Conservation (phyloP, 257 asterid species). For the Gynochthodes officinalis region DNA sequence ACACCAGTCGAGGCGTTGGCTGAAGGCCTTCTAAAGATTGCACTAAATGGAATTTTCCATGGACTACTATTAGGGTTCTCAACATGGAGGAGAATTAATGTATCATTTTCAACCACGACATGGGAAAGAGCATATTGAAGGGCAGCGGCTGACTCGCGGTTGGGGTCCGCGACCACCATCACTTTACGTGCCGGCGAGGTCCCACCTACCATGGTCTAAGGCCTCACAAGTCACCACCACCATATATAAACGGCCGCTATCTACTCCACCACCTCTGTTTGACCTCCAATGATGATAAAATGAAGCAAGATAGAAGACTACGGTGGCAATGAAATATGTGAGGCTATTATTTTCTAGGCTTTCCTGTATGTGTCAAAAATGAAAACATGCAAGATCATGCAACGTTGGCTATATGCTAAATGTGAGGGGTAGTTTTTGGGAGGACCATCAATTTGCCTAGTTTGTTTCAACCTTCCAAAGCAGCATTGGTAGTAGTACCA, state of each 20-base stretch:
- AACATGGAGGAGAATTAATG: slow-evolving; percentile 50
- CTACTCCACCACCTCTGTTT: slow-evolving; percentile 8
- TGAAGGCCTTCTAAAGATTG: slow-evolving; percentile 36
- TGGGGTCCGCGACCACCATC: slow-evolving; percentile 75
- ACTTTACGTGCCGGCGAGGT: slow-evolving; percentile 43
- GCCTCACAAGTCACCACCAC: slow-evolving; percentile 32
- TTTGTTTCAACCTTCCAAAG: background rate
- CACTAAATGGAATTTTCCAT: slow-evolving; percentile 49
- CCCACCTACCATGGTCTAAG: slow-evolving; percentile 37
- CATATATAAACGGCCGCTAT: slow-evolving; percentile 21
- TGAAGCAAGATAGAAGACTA: background rate
- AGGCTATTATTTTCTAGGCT: slow-evolving; percentile 21
- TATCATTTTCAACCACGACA: slow-evolving; percentile 52
- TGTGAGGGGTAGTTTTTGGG: background rate
- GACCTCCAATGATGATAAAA: background rate
- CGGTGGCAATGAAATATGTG: slow-evolving; percentile 6
- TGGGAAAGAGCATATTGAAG: slow-evolving; percentile 66
- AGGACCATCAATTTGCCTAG: slow-evolving; percentile 1
- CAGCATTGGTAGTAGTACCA: no score
- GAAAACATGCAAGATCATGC: background rate
- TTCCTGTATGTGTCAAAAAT: background rate
- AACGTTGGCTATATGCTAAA: slow-evolving; percentile 4
- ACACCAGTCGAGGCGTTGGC: background rate
- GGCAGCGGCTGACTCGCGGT: slow-evolving; percentile 68
- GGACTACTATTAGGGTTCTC: slow-evolving; percentile 36